Evolutionary conservation across 176 grass and related monocot genomes (phyloP).

Genomic region (Rhipidocladum racemiflorum): DNA sequence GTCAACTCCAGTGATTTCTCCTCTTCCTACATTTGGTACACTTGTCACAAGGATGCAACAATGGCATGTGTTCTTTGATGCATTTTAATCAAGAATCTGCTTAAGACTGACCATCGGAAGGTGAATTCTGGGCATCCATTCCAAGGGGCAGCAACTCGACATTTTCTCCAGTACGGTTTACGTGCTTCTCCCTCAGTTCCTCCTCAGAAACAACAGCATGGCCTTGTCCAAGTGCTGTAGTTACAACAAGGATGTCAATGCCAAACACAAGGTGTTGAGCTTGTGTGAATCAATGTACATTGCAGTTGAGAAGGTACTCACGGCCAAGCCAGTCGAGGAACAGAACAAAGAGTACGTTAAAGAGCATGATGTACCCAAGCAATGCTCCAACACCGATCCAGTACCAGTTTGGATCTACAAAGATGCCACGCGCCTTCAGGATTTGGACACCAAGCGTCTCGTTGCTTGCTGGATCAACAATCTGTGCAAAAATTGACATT

Average conservation of each 20-base stretch:
- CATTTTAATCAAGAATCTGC: neutral
- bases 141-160: conserved; percentile 39
- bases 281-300: conserved; percentile 17
- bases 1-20: conserved; percentile 40
- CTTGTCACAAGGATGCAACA: conserved; percentile 21
- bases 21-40: conserved; percentile 55
- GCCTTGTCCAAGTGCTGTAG: conserved; percentile 71
- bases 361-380: conserved; percentile 81
- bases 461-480: conserved; percentile 41
- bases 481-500: conserved; percentile 27
- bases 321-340: conserved; percentile 91
- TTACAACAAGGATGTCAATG: conserved; percentile 29
- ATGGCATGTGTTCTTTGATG: neutral
- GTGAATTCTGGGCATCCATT: conserved; percentile 34
- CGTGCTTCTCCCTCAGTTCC: conserved; percentile 67
- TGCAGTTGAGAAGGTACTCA: conserved; percentile 47
- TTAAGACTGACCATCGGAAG: conserved; percentile 38
- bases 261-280: neutral
- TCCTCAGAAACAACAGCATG: conserved; percentile 84
- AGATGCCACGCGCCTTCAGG: conserved; percentile 61
- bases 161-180: conserved; percentile 72
- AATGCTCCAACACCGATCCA: conserved; percentile 86
- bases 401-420: conserved; percentile 89
- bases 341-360: conserved; percentile 85
- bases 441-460: conserved; percentile 65